phyloP scores from a whole-genome alignment of 2,329 filamentous ascomycete species.

The Verticillium tricorpus region DNA sequence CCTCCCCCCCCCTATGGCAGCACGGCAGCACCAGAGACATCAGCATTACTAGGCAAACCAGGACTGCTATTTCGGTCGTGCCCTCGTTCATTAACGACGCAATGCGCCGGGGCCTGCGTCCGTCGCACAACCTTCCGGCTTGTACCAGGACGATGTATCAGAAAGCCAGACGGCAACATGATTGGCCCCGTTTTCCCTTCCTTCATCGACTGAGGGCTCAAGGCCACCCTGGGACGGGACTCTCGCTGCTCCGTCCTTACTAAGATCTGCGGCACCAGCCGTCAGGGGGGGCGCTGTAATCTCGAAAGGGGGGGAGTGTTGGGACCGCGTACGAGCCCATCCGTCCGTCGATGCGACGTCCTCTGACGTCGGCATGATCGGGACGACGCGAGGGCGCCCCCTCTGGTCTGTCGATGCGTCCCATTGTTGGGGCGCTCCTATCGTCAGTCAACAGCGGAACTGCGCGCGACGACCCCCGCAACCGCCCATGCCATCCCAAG shows the following conservation, averaged over 20 bases:
- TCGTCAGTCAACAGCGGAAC: neutral
- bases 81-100: neutral
- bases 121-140: neutral
- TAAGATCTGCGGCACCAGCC: neutral
- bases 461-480: neutral
- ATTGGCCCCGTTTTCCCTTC: neutral
- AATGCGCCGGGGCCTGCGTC: neutral
- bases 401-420: neutral
- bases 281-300: neutral
- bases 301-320: neutral
- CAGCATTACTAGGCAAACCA: neutral
- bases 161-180: neutral
- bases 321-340: neutral
- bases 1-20: too few relatives aligned
- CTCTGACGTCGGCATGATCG: neutral
- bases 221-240: neutral
- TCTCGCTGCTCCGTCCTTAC: neutral
- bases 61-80: neutral
- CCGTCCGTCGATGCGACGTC: neutral
- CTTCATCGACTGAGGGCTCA: neutral
- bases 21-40: neutral
- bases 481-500: neutral
- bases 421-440: neutral
- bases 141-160: neutral
- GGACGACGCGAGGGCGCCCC: neutral